These are phyloP conservation scores for Daldinia sp. DNA, from an alignment of 2,329 filamentous ascomycete species.

Conservation along the genomic window DNA sequence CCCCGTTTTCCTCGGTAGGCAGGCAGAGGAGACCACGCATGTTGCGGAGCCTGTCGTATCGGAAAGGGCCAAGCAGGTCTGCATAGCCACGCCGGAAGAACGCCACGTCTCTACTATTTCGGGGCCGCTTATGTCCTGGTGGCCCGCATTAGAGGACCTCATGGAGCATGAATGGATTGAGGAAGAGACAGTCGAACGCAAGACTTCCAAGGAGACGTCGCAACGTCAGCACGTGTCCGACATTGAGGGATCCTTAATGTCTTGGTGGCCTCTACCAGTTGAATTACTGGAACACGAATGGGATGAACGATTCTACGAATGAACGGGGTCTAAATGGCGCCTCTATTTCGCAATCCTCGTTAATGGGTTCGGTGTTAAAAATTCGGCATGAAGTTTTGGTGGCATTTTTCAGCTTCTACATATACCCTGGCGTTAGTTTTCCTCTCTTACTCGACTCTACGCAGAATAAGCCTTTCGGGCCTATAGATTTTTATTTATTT, in stretches of 20 bases:
- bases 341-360: not conserved
- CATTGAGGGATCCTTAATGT: slow-evolving; percentile 41
- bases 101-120: slow-evolving; percentile 31
- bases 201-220: slow-evolving; percentile 10
- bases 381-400: not conserved
- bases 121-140: slow-evolving; percentile 45
- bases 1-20: slow-evolving; percentile 44
- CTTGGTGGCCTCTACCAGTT: slow-evolving; percentile 40
- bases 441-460: not conserved
- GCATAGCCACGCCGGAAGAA: slow-evolving; percentile 14
- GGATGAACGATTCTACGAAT: slow-evolving; percentile 47
- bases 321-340: slow-evolving; percentile 1
- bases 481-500: not conserved
- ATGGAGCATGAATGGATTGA: slow-evolving; percentile 39
- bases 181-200: slow-evolving; percentile 23
- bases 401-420: slow-evolving; percentile 2
- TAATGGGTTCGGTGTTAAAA: slow-evolving; percentile 11
- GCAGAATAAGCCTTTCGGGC: not conserved
- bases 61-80: slow-evolving; percentile 12
- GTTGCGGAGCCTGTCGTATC: not conserved
- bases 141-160: slow-evolving; percentile 39
- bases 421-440: slow-evolving; percentile 29
- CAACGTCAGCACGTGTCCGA: slow-evolving; percentile 28
- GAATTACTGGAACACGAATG: slow-evolving; percentile 39
- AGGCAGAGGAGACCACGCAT: slow-evolving; percentile 34